These are phyloP conservation scores for Naganishia antarctica DNA, from an alignment of 768 basidiomycete species.

Conservation along the genomic window DNA sequence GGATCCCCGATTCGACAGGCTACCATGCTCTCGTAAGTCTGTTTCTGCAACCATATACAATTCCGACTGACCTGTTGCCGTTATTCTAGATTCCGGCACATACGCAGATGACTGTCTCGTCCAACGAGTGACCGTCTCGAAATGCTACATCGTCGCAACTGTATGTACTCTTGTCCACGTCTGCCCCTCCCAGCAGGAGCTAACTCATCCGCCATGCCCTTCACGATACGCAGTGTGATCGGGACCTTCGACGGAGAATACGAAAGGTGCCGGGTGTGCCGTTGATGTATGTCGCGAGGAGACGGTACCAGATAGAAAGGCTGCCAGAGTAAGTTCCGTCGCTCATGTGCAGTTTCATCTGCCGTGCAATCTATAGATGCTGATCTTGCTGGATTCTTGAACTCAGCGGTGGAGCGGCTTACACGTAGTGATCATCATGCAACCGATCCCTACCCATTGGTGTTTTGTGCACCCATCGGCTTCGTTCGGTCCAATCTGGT, in stretches of 20 bases:
- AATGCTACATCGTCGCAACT: slow-evolving; percentile 95
- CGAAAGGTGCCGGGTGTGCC: slow-evolving; percentile 79
- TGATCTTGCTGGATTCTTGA: background rate
- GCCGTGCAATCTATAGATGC: too few species aligned
- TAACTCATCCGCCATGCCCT: background rate
- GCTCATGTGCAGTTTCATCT: background rate
- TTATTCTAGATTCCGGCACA: slow-evolving; percentile 65
- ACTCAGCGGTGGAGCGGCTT: slow-evolving; percentile 16
- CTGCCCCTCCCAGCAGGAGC: background rate
- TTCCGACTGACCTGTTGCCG: background rate
- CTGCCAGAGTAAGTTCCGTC: slow-evolving; percentile 62
- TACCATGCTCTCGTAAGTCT: slow-evolving; percentile 67
- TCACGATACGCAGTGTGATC: slow-evolving; percentile 60
- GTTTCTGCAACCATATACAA: background rate
- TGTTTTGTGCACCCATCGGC: too few species aligned
- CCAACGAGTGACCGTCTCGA: slow-evolving; percentile 87
- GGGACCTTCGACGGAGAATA: slow-evolving; percentile 84
- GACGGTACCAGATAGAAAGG: slow-evolving; percentile 88
- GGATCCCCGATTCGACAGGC: slow-evolving; percentile 91
- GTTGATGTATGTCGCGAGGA: slow-evolving; percentile 91
- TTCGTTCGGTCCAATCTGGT: background rate
- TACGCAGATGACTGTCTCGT: slow-evolving; percentile 99
- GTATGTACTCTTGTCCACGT: slow-evolving; percentile 33
- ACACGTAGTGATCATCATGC: background rate
- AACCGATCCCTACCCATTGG: background rate